These are phyloP conservation scores for Fraxinus americana DNA, from an alignment of 257 asterid genomes.

Conservation along the genomic window DNA sequence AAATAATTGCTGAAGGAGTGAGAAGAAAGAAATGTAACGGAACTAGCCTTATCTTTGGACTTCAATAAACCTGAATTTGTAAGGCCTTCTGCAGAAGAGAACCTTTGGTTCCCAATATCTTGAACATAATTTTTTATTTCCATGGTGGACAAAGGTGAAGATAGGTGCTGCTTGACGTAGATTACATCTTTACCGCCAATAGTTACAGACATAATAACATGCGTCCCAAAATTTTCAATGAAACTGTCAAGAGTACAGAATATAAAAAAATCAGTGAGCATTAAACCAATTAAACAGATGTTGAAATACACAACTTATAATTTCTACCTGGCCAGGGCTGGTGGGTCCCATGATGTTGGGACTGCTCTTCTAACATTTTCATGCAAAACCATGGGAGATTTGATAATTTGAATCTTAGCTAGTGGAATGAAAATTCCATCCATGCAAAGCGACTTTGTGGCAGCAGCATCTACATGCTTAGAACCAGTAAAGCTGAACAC, in stretches of 20 bases:
- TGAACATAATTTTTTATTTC: conserved; percentile 85
- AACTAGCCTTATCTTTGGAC: conserved; percentile 75
- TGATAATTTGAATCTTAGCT: conserved; percentile 61
- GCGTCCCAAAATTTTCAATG: conserved; percentile 88
- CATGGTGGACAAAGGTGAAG: conserved; percentile 61
- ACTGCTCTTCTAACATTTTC: conserved; percentile 67
- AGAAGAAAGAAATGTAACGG: conserved; percentile 25
- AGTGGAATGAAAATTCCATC: conserved; percentile 86
- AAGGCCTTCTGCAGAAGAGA: conserved; percentile 63
- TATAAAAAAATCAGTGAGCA: conserved; percentile 27
- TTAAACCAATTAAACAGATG: conserved; percentile 13
- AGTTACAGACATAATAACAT: conserved; percentile 74
- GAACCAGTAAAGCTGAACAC: conserved; percentile 78
- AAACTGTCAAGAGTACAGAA: conserved; percentile 49
- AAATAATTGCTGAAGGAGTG: conserved; percentile 14
- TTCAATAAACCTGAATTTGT: conserved; percentile 73
- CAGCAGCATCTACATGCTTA: conserved; percentile 60
- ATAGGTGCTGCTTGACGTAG: conserved; percentile 68
- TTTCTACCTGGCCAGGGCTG: conserved; percentile 71
- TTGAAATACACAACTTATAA: neutral
- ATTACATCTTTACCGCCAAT: conserved; percentile 89
- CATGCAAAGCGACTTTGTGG: conserved; percentile 75
- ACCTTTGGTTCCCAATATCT: conserved; percentile 86
- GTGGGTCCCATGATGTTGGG: conserved; percentile 86
- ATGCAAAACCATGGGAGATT: conserved; percentile 52